phyloP scores from a whole-genome alignment of 345 rosid genomes.

The Eucalyptus sp. region DNA sequence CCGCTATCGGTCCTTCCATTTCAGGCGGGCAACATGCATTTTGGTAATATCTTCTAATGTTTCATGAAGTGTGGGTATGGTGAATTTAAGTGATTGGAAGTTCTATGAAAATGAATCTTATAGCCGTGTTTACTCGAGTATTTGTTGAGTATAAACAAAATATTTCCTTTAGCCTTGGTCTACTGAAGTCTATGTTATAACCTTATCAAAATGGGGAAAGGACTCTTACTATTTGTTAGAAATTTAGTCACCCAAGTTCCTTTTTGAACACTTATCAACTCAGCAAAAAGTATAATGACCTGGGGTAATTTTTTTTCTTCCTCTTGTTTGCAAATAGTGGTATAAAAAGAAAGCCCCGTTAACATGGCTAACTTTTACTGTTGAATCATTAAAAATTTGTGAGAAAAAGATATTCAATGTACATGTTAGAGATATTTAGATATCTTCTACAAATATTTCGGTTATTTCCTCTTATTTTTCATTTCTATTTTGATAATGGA shows the following conservation, averaged over 20 bases:
- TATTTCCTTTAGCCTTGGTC: neutral
- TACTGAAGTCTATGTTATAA: neutral
- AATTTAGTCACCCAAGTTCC: neutral
- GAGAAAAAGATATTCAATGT: neutral
- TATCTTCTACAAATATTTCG: too few relatives aligned
- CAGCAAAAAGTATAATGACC: neutral
- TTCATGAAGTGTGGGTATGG: neutral
- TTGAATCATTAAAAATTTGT: neutral
- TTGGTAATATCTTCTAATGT: neutral
- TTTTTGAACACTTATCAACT: neutral
- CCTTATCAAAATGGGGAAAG: neutral
- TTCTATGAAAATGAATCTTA: neutral
- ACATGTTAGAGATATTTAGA: too few relatives aligned
- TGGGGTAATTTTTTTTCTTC: neutral
- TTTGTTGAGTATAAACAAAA: too few relatives aligned
- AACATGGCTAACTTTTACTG: too few relatives aligned
- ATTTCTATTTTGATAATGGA: too few relatives aligned
- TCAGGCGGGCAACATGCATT: neutral
- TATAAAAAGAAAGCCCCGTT: too few relatives aligned
- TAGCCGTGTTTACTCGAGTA: neutral
- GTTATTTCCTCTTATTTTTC: too few relatives aligned
- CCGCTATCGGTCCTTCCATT: neutral
- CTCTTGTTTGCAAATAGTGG: too few relatives aligned
- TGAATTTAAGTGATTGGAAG: neutral
- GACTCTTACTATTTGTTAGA: neutral